These are phyloP conservation scores for Ajuga chamaepitys DNA, from an alignment of 257 asterid species.

Conservation along the genomic window DNA sequence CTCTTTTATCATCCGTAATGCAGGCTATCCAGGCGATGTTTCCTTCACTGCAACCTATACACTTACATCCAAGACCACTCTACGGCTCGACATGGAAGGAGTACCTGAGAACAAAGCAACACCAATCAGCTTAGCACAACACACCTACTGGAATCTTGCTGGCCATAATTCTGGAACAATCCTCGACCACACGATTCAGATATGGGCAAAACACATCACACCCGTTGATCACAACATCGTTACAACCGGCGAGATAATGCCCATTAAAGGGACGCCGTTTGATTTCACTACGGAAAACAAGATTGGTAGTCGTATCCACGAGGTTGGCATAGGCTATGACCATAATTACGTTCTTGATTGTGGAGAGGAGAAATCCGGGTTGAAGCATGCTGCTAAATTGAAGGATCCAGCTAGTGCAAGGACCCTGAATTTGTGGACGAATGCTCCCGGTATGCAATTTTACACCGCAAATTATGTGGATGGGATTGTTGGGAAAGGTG, in stretches of 20 bases:
- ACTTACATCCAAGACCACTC: conserved; percentile 58
- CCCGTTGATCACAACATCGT: conserved; percentile 71
- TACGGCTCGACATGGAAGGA: conserved; percentile 97
- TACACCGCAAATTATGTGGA: conserved; percentile 79
- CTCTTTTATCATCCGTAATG: conserved; percentile 7
- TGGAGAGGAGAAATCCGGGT: conserved; percentile 57
- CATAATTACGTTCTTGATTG: conserved; percentile 82
- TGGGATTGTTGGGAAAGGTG: conserved; percentile 77
- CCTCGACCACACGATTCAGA: conserved; percentile 68
- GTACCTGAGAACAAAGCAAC: conserved; percentile 69
- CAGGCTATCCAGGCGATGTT: conserved; percentile 96
- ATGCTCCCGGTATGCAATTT: conserved; percentile 96
- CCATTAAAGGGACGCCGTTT: conserved; percentile 73
- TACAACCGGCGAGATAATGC: conserved; percentile 83
- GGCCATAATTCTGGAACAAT: conserved; percentile 69
- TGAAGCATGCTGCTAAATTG: conserved; percentile 76
- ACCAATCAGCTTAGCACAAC: conserved; percentile 88
- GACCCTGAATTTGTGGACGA: conserved; percentile 80
- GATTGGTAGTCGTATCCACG: conserved; percentile 59
- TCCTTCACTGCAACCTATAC: conserved; percentile 66
- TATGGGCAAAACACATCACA: conserved; percentile 66
- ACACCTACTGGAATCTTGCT: conserved; percentile 92
- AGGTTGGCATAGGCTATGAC: conserved; percentile 89
- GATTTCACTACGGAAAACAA: conserved; percentile 72
- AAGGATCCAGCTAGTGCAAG: conserved; percentile 76